Evolutionary conservation across 176 grass and related monocot genomes (phyloP).

Genomic region (Paspalum vaginatum): DNA sequence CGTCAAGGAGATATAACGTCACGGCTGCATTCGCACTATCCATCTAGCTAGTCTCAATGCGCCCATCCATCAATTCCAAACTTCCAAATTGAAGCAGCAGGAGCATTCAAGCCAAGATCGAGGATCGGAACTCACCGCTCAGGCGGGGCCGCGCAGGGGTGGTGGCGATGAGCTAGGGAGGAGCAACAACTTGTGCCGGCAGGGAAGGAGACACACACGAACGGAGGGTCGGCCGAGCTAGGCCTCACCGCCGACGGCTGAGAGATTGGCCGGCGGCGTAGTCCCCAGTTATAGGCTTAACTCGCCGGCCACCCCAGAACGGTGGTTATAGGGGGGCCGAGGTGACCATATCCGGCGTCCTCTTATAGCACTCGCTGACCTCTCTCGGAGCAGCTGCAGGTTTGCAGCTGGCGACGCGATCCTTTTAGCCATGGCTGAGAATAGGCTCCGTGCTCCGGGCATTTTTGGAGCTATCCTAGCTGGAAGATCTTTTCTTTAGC

Average conservation of each 20-base stretch:
- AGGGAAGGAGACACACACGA: background rate
- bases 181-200: background rate
- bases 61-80: background rate
- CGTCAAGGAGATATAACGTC: background rate
- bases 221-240: background rate
- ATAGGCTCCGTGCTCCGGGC: background rate
- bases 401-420: background rate
- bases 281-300: constrained; percentile 6
- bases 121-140: constrained; percentile 8
- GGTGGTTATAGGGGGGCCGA: constrained; percentile 33
- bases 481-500: background rate
- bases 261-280: background rate
- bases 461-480: background rate
- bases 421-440: constrained; percentile 30
- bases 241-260: constrained; percentile 4
- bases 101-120: background rate
- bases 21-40: background rate
- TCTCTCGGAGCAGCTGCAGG: background rate
- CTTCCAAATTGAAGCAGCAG: background rate
- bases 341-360: background rate
- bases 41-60: background rate
- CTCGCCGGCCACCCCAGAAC: constrained; percentile 37
- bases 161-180: background rate
- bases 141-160: background rate
- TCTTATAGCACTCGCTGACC: constrained; percentile 3